phyloP scores from a whole-genome alignment of 1,139 yeast genomes.

The Blastobotrys arbuscula region DNA sequence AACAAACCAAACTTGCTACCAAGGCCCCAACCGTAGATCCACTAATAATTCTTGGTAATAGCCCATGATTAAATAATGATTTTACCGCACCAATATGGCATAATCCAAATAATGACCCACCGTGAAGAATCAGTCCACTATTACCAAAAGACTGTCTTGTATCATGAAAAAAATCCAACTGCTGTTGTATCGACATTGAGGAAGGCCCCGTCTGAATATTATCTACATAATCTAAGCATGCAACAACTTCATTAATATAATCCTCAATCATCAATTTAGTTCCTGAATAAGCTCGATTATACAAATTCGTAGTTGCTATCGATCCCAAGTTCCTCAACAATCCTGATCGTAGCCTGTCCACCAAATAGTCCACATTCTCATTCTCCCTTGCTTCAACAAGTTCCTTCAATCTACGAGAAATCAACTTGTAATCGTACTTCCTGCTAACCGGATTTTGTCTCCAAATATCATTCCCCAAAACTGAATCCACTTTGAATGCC shows the following conservation, averaged over 20 bases:
- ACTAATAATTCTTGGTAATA: constrained; percentile 80
- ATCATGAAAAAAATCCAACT: constrained; percentile 82
- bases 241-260: constrained; percentile 69
- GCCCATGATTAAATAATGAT: constrained; percentile 64
- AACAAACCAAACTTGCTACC: constrained; percentile 80
- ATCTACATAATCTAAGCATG: constrained; percentile 54
- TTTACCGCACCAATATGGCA: constrained; percentile 91
- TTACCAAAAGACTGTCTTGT: constrained; percentile 86
- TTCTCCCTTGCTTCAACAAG: constrained; percentile 57
- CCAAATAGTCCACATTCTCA: constrained; percentile 53
- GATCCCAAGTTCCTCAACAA: constrained; percentile 88
- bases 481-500: constrained; percentile 33
- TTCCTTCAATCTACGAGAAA: constrained; percentile 64
- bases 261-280: constrained; percentile 86
- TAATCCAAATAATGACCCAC: constrained; percentile 89
- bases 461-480: constrained; percentile 42
- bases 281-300: constrained; percentile 78
- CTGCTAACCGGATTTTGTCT: constrained; percentile 78
- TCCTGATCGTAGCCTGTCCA: constrained; percentile 75
- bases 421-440: constrained; percentile 78
- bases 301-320: constrained; percentile 71
- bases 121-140: constrained; percentile 84
- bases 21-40: constrained; percentile 95
- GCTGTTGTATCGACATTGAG: constrained; percentile 41
- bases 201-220: constrained; percentile 10